phyloP scores from a whole-genome alignment of 2,329 filamentous ascomycete genomes.

The Fusarium graminum region DNA sequence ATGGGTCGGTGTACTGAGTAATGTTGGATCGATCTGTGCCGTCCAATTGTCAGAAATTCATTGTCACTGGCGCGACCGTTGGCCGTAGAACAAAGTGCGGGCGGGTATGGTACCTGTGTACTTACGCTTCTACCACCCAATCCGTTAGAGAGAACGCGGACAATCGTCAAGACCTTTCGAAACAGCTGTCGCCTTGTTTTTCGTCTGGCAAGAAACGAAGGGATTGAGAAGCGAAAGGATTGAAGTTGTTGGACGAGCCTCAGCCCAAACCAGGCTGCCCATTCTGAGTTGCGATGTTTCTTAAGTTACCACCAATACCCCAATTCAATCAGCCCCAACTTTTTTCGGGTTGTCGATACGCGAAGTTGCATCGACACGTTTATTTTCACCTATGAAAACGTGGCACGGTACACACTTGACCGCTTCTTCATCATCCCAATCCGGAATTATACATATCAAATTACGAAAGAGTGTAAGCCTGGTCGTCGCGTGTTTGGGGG shows the following conservation, averaged over 20 bases:
- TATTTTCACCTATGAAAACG: slow-evolving; percentile 11
- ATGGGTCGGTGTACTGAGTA: not conserved
- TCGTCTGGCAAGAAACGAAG: not conserved
- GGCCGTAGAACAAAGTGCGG: not conserved
- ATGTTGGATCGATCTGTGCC: not conserved
- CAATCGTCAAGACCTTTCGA: not conserved
- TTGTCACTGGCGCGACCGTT: not conserved
- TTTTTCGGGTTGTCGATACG: slow-evolving; percentile 4
- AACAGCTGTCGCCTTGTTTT: not conserved
- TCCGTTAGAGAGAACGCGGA: not conserved
- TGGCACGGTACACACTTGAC: slow-evolving; percentile 5
- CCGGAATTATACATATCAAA: not conserved
- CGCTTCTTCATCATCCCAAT: slow-evolving; percentile 3
- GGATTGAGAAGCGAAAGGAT: not conserved
- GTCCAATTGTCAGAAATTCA: not conserved
- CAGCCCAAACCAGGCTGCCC: slow-evolving; percentile 1
- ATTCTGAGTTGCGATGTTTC: slow-evolving; percentile 2
- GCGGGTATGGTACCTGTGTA: no score
- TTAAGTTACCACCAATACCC: not conserved
- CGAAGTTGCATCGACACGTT: slow-evolving; percentile 11
- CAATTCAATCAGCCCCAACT: slow-evolving; percentile 8
- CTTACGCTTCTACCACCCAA: not conserved
- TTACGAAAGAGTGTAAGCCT: not conserved
- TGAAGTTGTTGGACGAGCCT: not conserved
- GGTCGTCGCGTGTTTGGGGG: not conserved